These are phyloP conservation scores for Clitoria ternatea DNA, from an alignment of 306 rosid species.

Conservation along the genomic window DNA sequence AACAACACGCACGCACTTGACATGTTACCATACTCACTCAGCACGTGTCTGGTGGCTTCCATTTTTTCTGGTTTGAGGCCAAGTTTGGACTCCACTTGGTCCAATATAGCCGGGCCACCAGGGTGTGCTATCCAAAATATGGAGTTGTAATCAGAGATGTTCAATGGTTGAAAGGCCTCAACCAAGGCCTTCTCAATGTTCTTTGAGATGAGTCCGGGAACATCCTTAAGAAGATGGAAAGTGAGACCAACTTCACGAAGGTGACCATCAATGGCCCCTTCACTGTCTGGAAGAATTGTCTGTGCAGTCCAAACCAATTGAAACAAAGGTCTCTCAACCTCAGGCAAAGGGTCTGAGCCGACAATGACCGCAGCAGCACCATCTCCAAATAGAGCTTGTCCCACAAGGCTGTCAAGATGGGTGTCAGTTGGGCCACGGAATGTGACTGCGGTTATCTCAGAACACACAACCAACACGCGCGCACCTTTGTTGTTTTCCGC, in stretches of 20 bases:
- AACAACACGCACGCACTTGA: background rate
- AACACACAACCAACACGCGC: constrained; percentile 24
- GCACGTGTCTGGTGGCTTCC: background rate
- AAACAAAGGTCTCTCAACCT: background rate
- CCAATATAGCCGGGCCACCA: constrained; percentile 25
- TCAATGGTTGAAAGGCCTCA: constrained; percentile 12
- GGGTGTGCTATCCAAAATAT: constrained; percentile 27
- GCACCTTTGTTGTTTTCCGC: constrained; percentile 26
- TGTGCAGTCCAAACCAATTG: constrained; percentile 28
- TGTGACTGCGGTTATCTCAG: constrained; percentile 13
- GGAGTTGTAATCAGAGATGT: constrained; percentile 28
- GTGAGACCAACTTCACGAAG: constrained; percentile 23
- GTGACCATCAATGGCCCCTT: constrained; percentile 29
- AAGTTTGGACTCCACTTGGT: constrained; percentile 12
- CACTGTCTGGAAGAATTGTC: constrained; percentile 24
- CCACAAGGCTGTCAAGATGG: constrained; percentile 24
- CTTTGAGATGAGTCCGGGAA: constrained; percentile 14
- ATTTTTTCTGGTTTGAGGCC: constrained; percentile 1
- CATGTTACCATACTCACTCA: constrained; percentile 28
- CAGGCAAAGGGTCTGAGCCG: background rate
- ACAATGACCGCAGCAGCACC: constrained; percentile 25
- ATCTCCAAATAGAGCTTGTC: constrained; percentile 27
- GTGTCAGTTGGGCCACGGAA: constrained; percentile 23
- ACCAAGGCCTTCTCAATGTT: constrained; percentile 19
- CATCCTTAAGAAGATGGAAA: constrained; percentile 25